Evolutionary conservation across 257 asterid genomes (phyloP), one percentile per base, ranked within the genome.

Genomic region (Przewalskia tangutica): DNA sequence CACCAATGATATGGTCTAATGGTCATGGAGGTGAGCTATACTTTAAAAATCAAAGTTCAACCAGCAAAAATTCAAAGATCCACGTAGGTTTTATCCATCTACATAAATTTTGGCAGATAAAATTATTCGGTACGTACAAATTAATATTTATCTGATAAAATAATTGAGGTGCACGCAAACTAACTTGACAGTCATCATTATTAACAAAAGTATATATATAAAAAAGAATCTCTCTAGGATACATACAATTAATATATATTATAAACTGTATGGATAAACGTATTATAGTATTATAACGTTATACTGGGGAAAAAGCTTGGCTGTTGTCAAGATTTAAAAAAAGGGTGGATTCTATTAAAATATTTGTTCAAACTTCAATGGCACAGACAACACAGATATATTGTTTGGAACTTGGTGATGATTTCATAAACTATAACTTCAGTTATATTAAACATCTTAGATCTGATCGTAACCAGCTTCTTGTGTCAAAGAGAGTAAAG

Each of bases 281-380:
- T 71, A 71, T 46, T 18, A 18, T 11, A 46, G 38, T 68, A 68
- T n/a, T n/a, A 8, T 68, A 42, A 42, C 42, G n/a, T 71, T 71
- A 44, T 10, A 27, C 32, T 27, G 42, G 53, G 77, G 16, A 23
- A 42, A 70, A 44, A 70, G 77, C 77, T 18, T 44, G 77, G 56
- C 2, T 70, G 38, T 18, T 70, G 56, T 70, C 56, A 70, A 42
- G n/a, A n/a, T 0, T 42, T 0, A 38, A 46, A 11, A 71, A 46
- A 46, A 2, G 20, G 79, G 4, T 46, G 40, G 18, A 71, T 38
- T 14, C 6, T 7, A 67, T 71, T 71, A 71, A 71, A 71, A 73
- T 46, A 73, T 73, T 73, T 20, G 20, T 73, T 73, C 79, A 73
- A 73, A 73, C 79, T 46, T 73, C 42, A 73, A 73, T 73, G 79